Evolutionary conservation across 2,329 filamentous ascomycete genomes (phyloP), one percentile per base, ranked within the genome.

Genomic region (Stagonosporopsis cucurbitacearum): DNA sequence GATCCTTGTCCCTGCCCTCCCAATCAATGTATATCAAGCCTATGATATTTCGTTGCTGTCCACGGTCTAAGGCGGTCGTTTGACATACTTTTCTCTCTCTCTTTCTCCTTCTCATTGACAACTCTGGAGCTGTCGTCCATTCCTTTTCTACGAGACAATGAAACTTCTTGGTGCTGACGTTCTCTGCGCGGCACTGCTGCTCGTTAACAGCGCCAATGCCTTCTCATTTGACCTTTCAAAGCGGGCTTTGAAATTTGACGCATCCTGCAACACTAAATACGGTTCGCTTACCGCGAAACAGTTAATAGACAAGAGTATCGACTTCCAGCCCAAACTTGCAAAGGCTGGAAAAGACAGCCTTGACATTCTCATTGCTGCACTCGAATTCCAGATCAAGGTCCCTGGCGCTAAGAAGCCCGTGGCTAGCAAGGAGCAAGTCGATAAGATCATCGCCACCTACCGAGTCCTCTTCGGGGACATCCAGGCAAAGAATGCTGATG

Each of bases 51-150:
- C 37, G 8, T 20, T 20, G n/a, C n/a, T 7, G 6, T 35, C 4
- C 15, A 28, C n/a, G 22, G 12, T 19, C 22, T 19, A 23, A 37
- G 15, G 44, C 32, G 12, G 15, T 32, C n/a, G 5, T 33, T 22
- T 39, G 8, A 33, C 26, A 17, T 19, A n/a, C n/a, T n/a, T n/a
- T n/a, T n/a, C n/a, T 39, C 41, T 23, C 26, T 40, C 28, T 23
- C 9, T 30, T 42, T 17, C 6, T 37, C n/a, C n/a, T n/a, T n/a
- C n/a, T 42, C 9, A 33, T 20, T 43, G 49, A 41, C 44, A 26
- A 39, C 50, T 57, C 53, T 55, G 53, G 49, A 54, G 49, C 41
- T 32, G 41, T 54, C 50, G 40, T 58, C 41, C 56, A 55, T 54
- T 58, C 50, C 37, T 50, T 58, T 9, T 42, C 30, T n/a, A 4